These are phyloP conservation scores for Malus sylvestris DNA, from an alignment of 306 rosid species.

Conservation along the genomic window DNA sequence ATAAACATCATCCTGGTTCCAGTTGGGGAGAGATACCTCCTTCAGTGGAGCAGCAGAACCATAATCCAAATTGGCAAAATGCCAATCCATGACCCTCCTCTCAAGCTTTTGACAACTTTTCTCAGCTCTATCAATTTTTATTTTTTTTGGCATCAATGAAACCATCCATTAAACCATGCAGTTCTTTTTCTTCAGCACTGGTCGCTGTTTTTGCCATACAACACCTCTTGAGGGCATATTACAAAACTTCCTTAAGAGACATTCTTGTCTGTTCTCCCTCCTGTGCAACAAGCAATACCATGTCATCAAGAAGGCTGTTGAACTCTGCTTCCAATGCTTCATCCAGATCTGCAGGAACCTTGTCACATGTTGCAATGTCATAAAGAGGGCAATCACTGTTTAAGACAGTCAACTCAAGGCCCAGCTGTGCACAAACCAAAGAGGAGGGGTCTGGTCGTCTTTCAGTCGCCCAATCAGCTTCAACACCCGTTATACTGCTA, in stretches of 20 bases:
- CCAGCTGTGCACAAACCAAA: conserved; percentile 90
- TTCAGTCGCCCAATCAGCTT: conserved; percentile 96
- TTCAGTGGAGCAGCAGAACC: conserved; percentile 94
- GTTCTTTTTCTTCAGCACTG: conserved; percentile 38
- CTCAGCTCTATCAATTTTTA: conserved; percentile 15
- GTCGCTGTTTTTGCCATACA: conserved; percentile 43
- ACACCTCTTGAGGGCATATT: conserved; percentile 77
- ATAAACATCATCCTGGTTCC: conserved; percentile 98
- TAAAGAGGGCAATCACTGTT: conserved; percentile 97
- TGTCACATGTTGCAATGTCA: conserved; percentile 66
- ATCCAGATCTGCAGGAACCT: conserved; percentile 88
- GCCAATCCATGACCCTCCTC: conserved; percentile 99
- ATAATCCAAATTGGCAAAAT: conserved; percentile 94
- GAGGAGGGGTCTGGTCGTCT: conserved; percentile 98
- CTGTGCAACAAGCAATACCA: conserved; percentile 74
- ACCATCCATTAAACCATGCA: conserved; percentile 24
- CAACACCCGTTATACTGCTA: conserved; percentile 98
- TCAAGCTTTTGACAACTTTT: conserved; percentile 36
- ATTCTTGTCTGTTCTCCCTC: conserved; percentile 70
- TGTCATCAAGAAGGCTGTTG: conserved; percentile 96
- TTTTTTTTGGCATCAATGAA: conserved; percentile 22
- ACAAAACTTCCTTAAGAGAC: conserved; percentile 99
- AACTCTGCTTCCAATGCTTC: conserved; percentile 91
- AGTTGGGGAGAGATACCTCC: conserved; percentile 91
- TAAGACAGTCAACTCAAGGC: conserved; percentile 82